Evolutionary conservation across 768 basidiomycete species (phyloP).

Genomic region (Mycena venus): DNA sequence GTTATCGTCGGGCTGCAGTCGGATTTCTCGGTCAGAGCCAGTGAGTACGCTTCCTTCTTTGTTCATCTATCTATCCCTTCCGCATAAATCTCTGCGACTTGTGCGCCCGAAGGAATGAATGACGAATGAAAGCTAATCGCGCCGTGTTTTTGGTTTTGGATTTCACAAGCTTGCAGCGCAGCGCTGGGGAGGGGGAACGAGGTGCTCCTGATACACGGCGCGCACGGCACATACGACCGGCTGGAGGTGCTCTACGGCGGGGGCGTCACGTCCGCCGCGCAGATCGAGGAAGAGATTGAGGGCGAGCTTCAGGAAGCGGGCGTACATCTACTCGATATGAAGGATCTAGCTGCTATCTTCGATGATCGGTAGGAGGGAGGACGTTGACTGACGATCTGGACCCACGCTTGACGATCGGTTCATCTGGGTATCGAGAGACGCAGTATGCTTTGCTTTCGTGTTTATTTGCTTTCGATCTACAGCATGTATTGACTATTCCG

Average conservation of each 20-base stretch:
- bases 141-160: background rate
- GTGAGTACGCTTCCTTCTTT: conserved; percentile 22
- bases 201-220: conserved; percentile 73
- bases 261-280: conserved; percentile 62
- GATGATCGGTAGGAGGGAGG: conserved; percentile 56
- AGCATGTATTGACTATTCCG: background rate
- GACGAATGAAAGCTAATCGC: background rate
- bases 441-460: background rate
- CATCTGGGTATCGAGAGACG: background rate
- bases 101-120: background rate
- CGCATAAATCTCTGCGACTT: background rate
- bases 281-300: conserved; percentile 72
- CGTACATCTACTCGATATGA: conserved; percentile 76
- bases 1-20: conserved; percentile 77
- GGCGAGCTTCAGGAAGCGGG: conserved; percentile 77
- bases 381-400: background rate
- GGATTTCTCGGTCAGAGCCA: conserved; percentile 71
- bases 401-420: background rate
- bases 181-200: conserved; percentile 75
- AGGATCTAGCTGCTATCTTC: conserved; percentile 71
- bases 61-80: no score
- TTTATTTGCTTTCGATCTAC: background rate
- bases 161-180: conserved; percentile 69
- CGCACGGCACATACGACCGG: conserved; percentile 78
- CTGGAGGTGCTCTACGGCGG: conserved; percentile 72